phyloP scores from a whole-genome alignment of 2,329 filamentous ascomycete species.

The Arthrinium puccinioides region DNA sequence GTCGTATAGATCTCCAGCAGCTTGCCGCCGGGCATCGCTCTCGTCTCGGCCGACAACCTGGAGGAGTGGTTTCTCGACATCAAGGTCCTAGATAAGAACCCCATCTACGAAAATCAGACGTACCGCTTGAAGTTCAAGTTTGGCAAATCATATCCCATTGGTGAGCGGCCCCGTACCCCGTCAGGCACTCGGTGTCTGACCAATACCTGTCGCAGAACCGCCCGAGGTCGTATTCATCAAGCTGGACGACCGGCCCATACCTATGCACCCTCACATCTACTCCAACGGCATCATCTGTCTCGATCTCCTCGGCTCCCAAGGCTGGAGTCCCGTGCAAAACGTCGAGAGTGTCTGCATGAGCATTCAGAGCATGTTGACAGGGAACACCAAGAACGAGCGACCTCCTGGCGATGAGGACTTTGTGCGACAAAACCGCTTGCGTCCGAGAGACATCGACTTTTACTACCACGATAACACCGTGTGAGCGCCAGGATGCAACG shows the following conservation, averaged over 20 bases:
- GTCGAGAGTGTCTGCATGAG: constrained; percentile 97
- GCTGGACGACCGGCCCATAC: constrained; percentile 60
- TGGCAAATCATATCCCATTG: constrained; percentile 79
- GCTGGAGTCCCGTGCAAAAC: constrained; percentile 95
- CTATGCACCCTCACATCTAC: constrained; percentile 96
- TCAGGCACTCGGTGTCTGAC: background rate
- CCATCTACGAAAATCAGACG: constrained; percentile 71
- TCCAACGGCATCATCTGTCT: constrained; percentile 98
- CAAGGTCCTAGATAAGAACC: constrained; percentile 80
- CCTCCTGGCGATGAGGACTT: constrained; percentile 89
- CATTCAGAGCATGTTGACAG: constrained; percentile 95
- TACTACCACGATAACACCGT: constrained; percentile 87
- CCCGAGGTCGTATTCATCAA: constrained; percentile 88
- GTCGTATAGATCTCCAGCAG: constrained; percentile 45
- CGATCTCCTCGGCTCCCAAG: constrained; percentile 77
- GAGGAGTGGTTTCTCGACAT: constrained; percentile 93
- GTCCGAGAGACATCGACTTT: constrained; percentile 86
- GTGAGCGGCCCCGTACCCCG: constrained; percentile 37
- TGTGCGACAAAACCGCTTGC: constrained; percentile 67
- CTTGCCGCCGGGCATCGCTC: constrained; percentile 63
- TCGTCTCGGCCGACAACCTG: constrained; percentile 76
- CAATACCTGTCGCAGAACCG: constrained; percentile 53
- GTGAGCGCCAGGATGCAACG: no score
- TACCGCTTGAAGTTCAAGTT: constrained; percentile 89
- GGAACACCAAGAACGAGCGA: constrained; percentile 85